Evolutionary conservation across 495 filamentous ascomycete genomes (phyloP).

Genomic region (Podospora bellae-mahoneyi): DNA sequence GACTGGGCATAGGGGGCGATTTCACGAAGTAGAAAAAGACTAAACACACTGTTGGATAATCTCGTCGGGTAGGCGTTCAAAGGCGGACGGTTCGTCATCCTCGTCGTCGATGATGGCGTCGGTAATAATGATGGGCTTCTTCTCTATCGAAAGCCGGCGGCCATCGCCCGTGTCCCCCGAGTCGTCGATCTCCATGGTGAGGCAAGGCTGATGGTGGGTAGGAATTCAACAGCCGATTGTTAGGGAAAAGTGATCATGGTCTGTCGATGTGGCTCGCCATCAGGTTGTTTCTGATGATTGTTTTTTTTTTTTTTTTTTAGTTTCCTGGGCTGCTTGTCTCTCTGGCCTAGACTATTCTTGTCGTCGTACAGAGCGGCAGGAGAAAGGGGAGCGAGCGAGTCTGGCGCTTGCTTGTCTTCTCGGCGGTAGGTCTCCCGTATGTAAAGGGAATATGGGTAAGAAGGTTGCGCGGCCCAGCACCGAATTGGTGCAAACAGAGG

Average conservation of each 20-base stretch:
- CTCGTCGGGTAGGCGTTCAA: slow-evolving; percentile 47
- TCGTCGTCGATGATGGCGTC: slow-evolving; percentile 12
- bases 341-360: background rate
- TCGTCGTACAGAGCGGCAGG: slow-evolving; percentile 6
- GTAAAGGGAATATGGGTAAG: background rate
- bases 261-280: slow-evolving; percentile 21
- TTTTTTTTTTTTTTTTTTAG: background rate
- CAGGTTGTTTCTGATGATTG: background rate
- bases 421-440: background rate
- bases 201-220: background rate
- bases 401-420: background rate
- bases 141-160: slow-evolving; percentile 34
- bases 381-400: background rate
- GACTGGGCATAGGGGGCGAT: background rate
- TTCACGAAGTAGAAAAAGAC: background rate
- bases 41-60: slow-evolving; percentile 49
- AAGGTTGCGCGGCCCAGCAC: slow-evolving; percentile 2
- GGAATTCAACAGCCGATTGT: slow-evolving; percentile 5
- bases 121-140: slow-evolving; percentile 30
- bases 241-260: slow-evolving; percentile 21
- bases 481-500: slow-evolving; percentile 1
- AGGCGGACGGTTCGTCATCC: slow-evolving; percentile 32
- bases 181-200: slow-evolving; percentile 27
- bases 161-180: slow-evolving; percentile 14
- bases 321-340: background rate